Conservation (phyloP, 2,329 filamentous ascomycete genomes). For the Aureobasidium sp. region DNA sequence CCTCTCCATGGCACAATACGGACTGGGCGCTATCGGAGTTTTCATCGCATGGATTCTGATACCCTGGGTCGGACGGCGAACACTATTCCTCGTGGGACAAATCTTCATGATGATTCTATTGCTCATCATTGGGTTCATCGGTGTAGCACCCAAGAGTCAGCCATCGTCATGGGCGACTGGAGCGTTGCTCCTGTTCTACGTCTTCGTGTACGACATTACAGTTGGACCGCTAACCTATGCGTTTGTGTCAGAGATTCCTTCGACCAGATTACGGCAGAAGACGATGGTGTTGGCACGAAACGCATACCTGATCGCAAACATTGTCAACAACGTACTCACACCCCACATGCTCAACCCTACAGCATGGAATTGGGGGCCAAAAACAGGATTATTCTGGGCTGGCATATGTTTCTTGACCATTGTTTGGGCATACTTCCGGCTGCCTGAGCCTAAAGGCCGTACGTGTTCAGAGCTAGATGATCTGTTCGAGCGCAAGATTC, state of each 20-base stretch:
- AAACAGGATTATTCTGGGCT: conserved; percentile 36
- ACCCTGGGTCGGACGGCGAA: conserved; percentile 32
- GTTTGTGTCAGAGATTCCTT: conserved; percentile 26
- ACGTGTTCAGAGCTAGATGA: conserved; percentile 51
- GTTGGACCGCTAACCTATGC: conserved; percentile 28
- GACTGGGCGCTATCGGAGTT: conserved; percentile 23
- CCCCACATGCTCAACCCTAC: conserved; percentile 24
- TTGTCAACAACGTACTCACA: conserved; percentile 23
- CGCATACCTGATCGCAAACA: conserved; percentile 24
- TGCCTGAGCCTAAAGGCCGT: conserved; percentile 49
- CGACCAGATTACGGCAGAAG: conserved; percentile 25
- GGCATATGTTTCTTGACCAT: conserved; percentile 40
- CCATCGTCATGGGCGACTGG: conserved; percentile 35
- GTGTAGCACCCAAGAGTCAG: conserved; percentile 16
- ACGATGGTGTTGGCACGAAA: conserved; percentile 26
- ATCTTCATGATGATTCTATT: conserved; percentile 29
- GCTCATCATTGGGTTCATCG: conserved; percentile 22
- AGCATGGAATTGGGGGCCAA: conserved; percentile 17
- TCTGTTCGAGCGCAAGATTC: conserved; percentile 43
- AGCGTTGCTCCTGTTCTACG: conserved; percentile 46
- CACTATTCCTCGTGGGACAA: conserved; percentile 30
- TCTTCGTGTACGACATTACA: conserved; percentile 26
- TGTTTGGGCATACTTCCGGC: conserved; percentile 46
- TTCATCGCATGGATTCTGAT: conserved; percentile 30
- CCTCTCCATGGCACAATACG: conserved; percentile 29